Conservation (phyloP, 2,329 filamentous ascomycete species). For the Trichoderma arundinaceum region DNA sequence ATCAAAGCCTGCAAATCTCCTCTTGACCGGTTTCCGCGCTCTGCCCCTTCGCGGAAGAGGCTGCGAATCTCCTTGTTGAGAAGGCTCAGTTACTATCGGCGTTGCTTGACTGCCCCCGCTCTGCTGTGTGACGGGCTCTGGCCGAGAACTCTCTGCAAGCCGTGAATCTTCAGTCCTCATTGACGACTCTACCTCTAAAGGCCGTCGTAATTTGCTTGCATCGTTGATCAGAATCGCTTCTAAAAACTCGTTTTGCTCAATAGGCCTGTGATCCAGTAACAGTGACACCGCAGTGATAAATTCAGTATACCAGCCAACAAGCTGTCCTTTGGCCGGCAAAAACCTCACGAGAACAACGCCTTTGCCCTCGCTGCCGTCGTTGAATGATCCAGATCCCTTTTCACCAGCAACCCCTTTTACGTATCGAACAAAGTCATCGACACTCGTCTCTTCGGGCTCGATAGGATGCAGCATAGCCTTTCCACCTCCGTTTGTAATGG, state of each 20-base stretch:
- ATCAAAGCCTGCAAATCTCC: conserved; percentile 76
- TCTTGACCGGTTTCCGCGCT: conserved; percentile 50
- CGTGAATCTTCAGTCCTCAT: conserved; percentile 36
- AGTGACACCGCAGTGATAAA: conserved; percentile 73
- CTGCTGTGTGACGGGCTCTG: conserved; percentile 26
- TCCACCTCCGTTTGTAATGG: conserved; percentile 79
- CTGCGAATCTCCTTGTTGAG: conserved; percentile 35
- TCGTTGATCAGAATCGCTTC: conserved; percentile 87
- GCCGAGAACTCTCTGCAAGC: neutral
- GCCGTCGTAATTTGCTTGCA: conserved; percentile 71
- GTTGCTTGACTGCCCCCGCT: conserved; percentile 30
- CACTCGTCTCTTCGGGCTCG: conserved; percentile 64
- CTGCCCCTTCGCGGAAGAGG: conserved; percentile 35
- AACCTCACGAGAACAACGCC: conserved; percentile 82
- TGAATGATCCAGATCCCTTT: conserved; percentile 70
- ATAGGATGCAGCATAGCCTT: conserved; percentile 76
- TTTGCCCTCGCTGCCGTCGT: conserved; percentile 66
- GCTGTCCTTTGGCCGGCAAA: conserved; percentile 60
- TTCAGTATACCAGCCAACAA: conserved; percentile 69
- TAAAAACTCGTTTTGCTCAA: conserved; percentile 90
- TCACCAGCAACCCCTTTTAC: conserved; percentile 77
- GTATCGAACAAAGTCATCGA: conserved; percentile 78
- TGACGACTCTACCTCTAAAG: conserved; percentile 59
- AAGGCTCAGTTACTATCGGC: conserved; percentile 32
- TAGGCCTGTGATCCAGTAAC: conserved; percentile 77